These are phyloP conservation scores for Carex arenaria DNA, from an alignment of 202 grass and related monocot species.

Conservation along the genomic window DNA sequence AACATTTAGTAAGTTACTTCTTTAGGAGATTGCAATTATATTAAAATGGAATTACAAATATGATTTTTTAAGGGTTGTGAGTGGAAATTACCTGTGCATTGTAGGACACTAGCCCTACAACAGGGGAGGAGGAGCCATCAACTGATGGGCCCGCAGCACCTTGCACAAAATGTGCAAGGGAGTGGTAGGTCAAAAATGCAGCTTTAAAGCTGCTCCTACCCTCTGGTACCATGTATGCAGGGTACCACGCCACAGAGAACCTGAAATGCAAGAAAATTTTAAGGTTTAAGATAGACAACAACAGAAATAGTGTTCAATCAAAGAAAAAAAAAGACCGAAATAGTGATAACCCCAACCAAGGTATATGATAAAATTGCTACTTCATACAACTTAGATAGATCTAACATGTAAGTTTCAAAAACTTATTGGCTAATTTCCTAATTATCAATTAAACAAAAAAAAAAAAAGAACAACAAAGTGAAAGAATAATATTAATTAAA, in stretches of 20 bases:
- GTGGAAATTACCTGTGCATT: constrained; percentile 63
- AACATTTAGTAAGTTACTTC: not conserved
- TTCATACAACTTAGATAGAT: not conserved
- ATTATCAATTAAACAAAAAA: not conserved
- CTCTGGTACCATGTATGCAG: constrained; percentile 78
- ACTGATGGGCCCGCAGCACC: not conserved
- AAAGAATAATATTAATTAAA: not conserved
- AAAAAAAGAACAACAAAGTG: not conserved
- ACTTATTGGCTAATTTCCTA: not conserved
- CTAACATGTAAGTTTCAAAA: not conserved
- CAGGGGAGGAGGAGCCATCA: constrained; percentile 34
- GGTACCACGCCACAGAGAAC: constrained; percentile 96
- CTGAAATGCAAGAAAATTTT: constrained; percentile 44
- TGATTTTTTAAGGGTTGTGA: not conserved
- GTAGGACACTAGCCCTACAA: constrained; percentile 66
- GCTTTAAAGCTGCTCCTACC: constrained; percentile 55
- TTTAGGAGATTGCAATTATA: not conserved
- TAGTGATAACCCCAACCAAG: not conserved
- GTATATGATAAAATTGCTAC: not conserved
- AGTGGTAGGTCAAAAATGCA: constrained; percentile 92
- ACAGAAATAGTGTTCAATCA: too few species aligned
- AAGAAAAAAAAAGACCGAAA: too few species aligned
- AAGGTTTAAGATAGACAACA: not conserved
- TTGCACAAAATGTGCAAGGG: constrained; percentile 48
- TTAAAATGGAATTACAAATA: not conserved